Evolutionary conservation across 108 stramenopile genomes (phyloP).

Genomic region (Hondaea fermentalgiana): DNA sequence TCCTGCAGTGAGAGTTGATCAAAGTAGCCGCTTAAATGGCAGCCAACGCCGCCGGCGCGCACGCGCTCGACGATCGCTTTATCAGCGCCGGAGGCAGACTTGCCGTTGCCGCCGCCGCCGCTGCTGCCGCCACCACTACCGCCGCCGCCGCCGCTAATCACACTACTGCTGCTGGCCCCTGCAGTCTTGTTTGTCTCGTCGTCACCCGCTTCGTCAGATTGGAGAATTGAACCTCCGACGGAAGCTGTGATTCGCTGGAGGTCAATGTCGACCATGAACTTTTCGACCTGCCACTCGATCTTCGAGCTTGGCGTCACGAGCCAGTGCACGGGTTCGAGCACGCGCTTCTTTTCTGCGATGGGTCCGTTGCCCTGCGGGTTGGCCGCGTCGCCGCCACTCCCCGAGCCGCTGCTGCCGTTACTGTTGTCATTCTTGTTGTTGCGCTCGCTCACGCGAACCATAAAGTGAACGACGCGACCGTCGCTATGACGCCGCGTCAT

Average conservation of each 20-base stretch:
- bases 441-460: background rate
- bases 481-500: background rate
- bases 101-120: background rate
- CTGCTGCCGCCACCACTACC: background rate
- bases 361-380: too few relatives aligned
- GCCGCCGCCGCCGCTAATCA: background rate
- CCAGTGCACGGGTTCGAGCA: background rate
- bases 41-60: background rate
- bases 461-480: background rate
- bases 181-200: background rate
- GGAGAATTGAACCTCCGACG: background rate
- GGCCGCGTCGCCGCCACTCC: too few relatives aligned
- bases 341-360: background rate
- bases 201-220: background rate
- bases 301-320: background rate
- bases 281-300: conserved; percentile 8
- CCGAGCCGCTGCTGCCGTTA: background rate
- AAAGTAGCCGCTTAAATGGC: background rate
- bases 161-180: background rate
- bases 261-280: background rate
- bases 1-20: background rate
- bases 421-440: background rate
- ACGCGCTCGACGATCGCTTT: background rate
- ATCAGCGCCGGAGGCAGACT: background rate
- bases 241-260: background rate